Base-by-base conservation (phyloP, 345 rosid genomes). In the Laguncularia racemosa region DNA sequence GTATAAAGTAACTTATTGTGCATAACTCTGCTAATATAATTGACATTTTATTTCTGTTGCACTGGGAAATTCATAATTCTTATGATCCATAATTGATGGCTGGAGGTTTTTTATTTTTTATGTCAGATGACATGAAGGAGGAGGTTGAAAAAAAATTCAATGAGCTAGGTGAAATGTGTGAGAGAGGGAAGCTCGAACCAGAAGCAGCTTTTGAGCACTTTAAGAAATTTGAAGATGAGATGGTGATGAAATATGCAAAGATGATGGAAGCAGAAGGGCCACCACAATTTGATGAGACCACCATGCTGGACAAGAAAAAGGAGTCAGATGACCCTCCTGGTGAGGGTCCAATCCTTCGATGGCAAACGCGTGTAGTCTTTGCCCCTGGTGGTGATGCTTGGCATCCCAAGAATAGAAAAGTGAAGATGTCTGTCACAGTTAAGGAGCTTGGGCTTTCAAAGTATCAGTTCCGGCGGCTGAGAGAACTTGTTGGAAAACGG, bases 331-430 rank as follows among this genome's bases (percentile, higher is more conserved):
- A 87, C 48, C 99, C 96, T 47, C 95, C 90, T 0, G 96, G 96
- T 21, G 81, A 82, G 67, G 99, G 97, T 40, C 97, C 99, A 13
- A 79, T 93, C 56, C 92, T 93, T 48, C 76, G 86, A 72, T 93
- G 99, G 96, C 73, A 76, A 64, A 85, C 99, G 58, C 79, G 97
- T 61, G 81, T 65, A 16, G 97, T 93, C 64, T 81, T 93, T 58
- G 79, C 88, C 59, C 96, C 99, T 14, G 96, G 96, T 48, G 99
- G 96, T n/a, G 95, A 89, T 72, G 88, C 96, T 0, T 89, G 99
- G 99, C 97, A 89, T 82, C 99, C 99, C 54, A 93, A 93, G 76
- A 93, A 93, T 77, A 76, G 96, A 72, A 84, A 83, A 72, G 95
- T 87, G 16, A 93, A 93, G 73, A 67, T 93, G 86, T 70, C 92